These are phyloP conservation scores for Monosporascus cannonballus DNA, from an alignment of 2,329 filamentous ascomycete genomes.

Conservation along the genomic window DNA sequence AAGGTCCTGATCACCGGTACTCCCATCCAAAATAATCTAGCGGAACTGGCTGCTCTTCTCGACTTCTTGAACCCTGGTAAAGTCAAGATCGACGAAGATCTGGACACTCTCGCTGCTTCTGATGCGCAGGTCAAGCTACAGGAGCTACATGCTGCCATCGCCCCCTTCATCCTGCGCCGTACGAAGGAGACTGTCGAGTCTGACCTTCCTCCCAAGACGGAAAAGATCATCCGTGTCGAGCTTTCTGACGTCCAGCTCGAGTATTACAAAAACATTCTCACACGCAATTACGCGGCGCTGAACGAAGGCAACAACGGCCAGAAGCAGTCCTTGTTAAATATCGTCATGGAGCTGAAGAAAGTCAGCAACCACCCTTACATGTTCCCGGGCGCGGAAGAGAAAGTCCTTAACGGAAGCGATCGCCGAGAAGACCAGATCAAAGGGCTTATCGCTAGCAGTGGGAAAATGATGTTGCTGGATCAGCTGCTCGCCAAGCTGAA, in stretches of 20 bases:
- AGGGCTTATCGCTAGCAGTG: conserved; percentile 90
- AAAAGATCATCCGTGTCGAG: conserved; percentile 98
- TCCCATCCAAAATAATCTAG: conserved; percentile 93
- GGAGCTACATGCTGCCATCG: conserved; percentile 77
- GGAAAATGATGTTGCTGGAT: conserved; percentile 99
- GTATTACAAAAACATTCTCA: conserved; percentile 98
- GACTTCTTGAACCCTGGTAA: conserved; percentile 97
- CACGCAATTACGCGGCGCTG: conserved; percentile 89
- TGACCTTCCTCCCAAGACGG: conserved; percentile 91
- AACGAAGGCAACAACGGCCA: conserved; percentile 86
- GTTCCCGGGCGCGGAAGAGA: conserved; percentile 90
- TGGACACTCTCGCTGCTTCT: conserved; percentile 71
- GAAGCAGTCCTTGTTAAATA: conserved; percentile 92
- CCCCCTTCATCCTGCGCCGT: conserved; percentile 88
- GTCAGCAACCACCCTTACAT: conserved; percentile 98
- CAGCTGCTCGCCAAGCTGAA: conserved; percentile 91
- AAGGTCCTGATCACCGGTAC: conserved; percentile 94
- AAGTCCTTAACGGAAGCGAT: conserved; percentile 72
- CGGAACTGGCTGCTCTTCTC: conserved; percentile 84
- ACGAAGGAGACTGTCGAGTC: conserved; percentile 98
- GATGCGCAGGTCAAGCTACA: conserved; percentile 83
- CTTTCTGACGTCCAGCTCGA: conserved; percentile 93
- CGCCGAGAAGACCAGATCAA: conserved; percentile 88
- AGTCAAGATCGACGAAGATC: conserved; percentile 83
- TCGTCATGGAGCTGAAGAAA: conserved; percentile 99